Conservation (phyloP, 441 rosid genomes). For the Populus hybrid region DNA sequence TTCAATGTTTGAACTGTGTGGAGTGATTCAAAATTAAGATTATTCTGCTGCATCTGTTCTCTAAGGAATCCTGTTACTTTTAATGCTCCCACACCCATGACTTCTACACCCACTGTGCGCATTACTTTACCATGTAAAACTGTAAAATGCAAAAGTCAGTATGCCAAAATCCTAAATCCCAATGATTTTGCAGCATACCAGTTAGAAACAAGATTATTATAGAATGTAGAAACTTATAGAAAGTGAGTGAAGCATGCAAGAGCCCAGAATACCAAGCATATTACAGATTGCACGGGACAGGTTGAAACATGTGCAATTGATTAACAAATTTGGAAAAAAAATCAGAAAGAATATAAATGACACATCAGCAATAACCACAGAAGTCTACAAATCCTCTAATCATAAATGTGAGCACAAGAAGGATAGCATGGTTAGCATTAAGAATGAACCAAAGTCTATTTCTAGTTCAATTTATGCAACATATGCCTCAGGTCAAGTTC, state of each 20-base stretch:
- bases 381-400: neutral
- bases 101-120: slow-evolving; percentile 89
- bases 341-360: neutral
- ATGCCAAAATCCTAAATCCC: slow-evolving; percentile 19
- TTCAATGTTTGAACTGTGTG: slow-evolving; percentile 81
- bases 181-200: slow-evolving; percentile 11
- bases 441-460: neutral
- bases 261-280: neutral
- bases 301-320: neutral
- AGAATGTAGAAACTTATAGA: neutral
- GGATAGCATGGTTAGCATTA: neutral
- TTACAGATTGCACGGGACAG: neutral
- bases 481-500: neutral
- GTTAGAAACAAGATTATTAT: neutral
- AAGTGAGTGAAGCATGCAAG: neutral
- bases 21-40: slow-evolving; percentile 58
- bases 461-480: slow-evolving; percentile 1
- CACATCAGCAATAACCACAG: neutral
- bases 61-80: slow-evolving; percentile 83
- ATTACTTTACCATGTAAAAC: slow-evolving; percentile 89
- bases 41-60: slow-evolving; percentile 75
- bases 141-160: slow-evolving; percentile 27
- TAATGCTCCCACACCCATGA: slow-evolving; percentile 70
- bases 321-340: neutral
- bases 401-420: slow-evolving; percentile 1